phyloP scores from a whole-genome alignment of 2,329 filamentous ascomycete genomes.

The Hypoxylon sp. region DNA sequence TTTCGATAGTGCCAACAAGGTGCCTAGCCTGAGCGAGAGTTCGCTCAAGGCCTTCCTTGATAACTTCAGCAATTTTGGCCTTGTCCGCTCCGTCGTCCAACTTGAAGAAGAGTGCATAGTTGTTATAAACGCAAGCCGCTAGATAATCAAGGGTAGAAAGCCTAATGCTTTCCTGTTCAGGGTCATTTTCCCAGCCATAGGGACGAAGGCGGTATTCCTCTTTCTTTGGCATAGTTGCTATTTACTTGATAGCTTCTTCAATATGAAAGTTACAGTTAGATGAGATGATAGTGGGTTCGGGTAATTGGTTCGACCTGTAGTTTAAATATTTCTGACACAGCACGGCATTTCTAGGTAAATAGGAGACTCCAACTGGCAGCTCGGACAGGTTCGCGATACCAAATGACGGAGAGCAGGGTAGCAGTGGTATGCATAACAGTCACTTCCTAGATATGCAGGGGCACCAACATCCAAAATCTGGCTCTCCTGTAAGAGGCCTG shows the following conservation, averaged over 20 bases:
- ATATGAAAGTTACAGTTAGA: neutral
- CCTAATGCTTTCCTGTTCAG: conserved; percentile 37
- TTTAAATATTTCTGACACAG: conserved; percentile 12
- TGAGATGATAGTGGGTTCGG: neutral
- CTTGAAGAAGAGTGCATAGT: conserved; percentile 60
- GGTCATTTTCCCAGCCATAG: conserved; percentile 42
- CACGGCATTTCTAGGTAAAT: conserved; percentile 3
- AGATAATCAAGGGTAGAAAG: conserved; percentile 43
- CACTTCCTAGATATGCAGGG: conserved; percentile 18
- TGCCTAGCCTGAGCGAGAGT: conserved; percentile 58
- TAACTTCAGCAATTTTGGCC: conserved; percentile 41
- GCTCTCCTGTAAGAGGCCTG: conserved; percentile 3
- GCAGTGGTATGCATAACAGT: conserved; percentile 12
- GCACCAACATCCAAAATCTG: conserved; percentile 4
- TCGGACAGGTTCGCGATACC: neutral
- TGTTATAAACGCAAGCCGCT: conserved; percentile 53
- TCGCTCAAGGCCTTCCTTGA: conserved; percentile 57
- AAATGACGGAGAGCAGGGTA: conserved; percentile 15
- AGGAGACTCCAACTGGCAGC: conserved; percentile 1
- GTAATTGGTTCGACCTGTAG: neutral
- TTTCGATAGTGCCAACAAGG: conserved; percentile 59
- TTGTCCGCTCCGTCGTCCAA: conserved; percentile 54
- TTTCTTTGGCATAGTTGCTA: conserved; percentile 30
- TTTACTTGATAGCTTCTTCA: neutral
- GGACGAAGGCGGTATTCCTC: conserved; percentile 37